phyloP scores from a whole-genome alignment of 2,329 filamentous ascomycete species.

The Domatiomyces globalis region DNA sequence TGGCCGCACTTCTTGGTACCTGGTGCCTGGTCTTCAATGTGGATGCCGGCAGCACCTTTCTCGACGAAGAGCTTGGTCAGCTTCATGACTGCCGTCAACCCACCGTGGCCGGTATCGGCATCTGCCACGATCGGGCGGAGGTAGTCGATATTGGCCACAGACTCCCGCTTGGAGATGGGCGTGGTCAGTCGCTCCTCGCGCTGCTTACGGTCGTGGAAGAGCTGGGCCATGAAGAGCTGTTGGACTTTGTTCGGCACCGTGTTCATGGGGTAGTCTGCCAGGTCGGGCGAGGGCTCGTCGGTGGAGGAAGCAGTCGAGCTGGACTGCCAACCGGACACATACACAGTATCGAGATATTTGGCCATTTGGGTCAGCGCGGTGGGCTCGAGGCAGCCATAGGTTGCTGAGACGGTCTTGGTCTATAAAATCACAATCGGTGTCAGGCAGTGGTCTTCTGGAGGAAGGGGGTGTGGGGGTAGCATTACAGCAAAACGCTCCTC shows the following conservation, averaged over 20 bases:
- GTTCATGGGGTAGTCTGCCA: constrained; percentile 95
- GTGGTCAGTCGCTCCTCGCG: constrained; percentile 78
- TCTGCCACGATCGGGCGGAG: constrained; percentile 92
- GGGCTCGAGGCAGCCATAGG: constrained; percentile 92
- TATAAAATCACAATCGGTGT: constrained; percentile 24
- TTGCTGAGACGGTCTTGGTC: constrained; percentile 77
- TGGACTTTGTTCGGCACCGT: constrained; percentile 97
- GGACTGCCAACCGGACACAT: constrained; percentile 97
- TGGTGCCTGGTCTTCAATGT: constrained; percentile 96
- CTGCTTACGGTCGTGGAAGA: constrained; percentile 99
- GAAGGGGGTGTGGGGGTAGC: neutral
- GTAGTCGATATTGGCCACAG: constrained; percentile 74
- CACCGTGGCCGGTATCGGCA: constrained; percentile 92
- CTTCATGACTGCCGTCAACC: constrained; percentile 98
- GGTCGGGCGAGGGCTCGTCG: constrained; percentile 91
- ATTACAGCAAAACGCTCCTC: constrained; percentile 72
- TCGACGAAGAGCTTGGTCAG: constrained; percentile 95
- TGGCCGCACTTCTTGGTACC: constrained; percentile 99
- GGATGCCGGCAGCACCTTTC: constrained; percentile 90
- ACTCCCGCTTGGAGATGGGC: constrained; percentile 56
- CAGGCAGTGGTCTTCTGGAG: neutral
- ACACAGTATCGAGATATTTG: constrained; percentile 95
- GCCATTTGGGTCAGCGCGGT: constrained; percentile 99
- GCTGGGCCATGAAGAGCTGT: constrained; percentile 94
- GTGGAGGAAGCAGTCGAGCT: constrained; percentile 90